Evolutionary conservation across 2,329 filamentous ascomycete species (phyloP), one percentile per base, ranked within the genome.

Genomic region (Thelonectria blattea): DNA sequence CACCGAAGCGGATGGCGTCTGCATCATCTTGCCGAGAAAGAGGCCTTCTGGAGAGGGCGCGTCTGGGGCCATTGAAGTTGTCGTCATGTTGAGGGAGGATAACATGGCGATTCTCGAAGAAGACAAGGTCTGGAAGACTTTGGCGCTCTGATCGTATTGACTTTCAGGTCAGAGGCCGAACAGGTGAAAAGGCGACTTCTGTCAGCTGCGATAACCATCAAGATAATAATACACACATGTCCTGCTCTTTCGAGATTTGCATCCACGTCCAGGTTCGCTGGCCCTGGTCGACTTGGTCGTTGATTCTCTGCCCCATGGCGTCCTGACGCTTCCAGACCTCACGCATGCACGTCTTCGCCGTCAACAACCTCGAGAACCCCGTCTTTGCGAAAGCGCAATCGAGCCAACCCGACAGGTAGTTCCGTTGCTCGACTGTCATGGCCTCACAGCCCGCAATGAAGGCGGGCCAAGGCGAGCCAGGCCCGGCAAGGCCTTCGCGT

Each of bases 51-150:
- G 4, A 15, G 15, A 7, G 1, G 43, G 20, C 18, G 22, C 15
- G 27, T n/a, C 12, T 1, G 46, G 59, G 34, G 22, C 37, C 15
- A 17, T 63, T 14, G 57, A 63, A 15, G 41, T 61, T 7, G 46
- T 63, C 5, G 17, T 63, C 14, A 60, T 63, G 61, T 14, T 63
- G n/a, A 39, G 52, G 14, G 57, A 17, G 32, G 49, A 61, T 42
- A 48, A 60, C 27, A 46, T 63, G 57, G 57, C 41, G 20, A 37
- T 34, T 34, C 12, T 62, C 18, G 52, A 60, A 37, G 45, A 48
- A 8, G 51, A 56, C 17, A 41, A 18, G 12, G 20, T 17, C 43
- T 52, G 48, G 27, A 18, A 37, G 11, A 58, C 18, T 22, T 7
- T 11, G 30, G 24, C 32, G 27, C 4, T 34, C 32, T 14, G 32